Evolutionary conservation across 2,329 filamentous ascomycete genomes (phyloP), one percentile per base, ranked within the genome.

Genomic region (Colletotrichum destructivum): DNA sequence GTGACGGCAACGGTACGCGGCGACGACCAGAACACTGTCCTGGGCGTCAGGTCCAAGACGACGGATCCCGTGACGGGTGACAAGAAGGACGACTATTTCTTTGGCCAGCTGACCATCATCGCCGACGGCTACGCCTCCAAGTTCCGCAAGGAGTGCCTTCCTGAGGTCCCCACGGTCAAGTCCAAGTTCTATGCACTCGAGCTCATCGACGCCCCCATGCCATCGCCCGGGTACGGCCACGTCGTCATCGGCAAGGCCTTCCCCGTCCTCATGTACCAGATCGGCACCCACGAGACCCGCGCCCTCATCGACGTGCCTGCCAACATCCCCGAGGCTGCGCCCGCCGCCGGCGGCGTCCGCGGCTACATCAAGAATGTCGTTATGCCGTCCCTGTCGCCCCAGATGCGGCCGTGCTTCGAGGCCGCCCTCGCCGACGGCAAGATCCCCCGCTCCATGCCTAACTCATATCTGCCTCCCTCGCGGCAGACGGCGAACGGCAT

Each of bases 171-270:
- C 8, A 81, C 92, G 60, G 90, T 94, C 57, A 92, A 91, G 78
- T 95, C 92, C 78, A 96, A 94, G 83, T 99, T 99, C 85, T 98
- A 94, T 85, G 96, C 92, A 13, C 89, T 99, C 44, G 96, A 99
- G 81, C 88, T 99, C 74, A 93, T 96, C 78, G 95, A 98, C 81
- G 94, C 93, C 68, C 88, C 91, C 31, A 89, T 98, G 12, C 94
- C 95, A 2, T 86, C 89, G 63, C 89, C 91, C 2, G 86, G 91
- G 73, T 94, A 94, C 80, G 96, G 96, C 23, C 95, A 97, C 82
- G 96, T 99, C 75, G 87, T 98, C 66, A 93, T 99, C 73, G 92
- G 92, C 77, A 89, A 94, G 74, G 88, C 90, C 56, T 86, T 81
- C 73, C 96, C 96, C 0, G 90, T 98, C 44, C 90, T 99, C 31